Evolutionary conservation across 2,329 filamentous ascomycete species (phyloP).

Genomic region (Pseudogymnoascus sp.): DNA sequence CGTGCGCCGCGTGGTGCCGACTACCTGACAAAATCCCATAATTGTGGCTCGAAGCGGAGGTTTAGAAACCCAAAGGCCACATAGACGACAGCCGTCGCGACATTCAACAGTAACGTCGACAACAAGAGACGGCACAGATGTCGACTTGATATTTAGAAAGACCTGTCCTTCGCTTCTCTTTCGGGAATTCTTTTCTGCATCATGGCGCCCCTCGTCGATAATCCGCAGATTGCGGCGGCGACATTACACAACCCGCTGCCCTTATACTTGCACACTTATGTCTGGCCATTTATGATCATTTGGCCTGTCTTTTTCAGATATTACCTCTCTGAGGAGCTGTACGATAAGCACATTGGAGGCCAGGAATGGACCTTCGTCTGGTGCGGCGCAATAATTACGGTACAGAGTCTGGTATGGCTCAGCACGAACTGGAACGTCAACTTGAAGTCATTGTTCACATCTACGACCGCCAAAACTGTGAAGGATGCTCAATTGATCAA

Average conservation of each 20-base stretch:
- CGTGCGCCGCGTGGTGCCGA: constrained; percentile 6
- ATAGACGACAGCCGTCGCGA: constrained; percentile 3
- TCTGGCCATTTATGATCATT: constrained; percentile 85
- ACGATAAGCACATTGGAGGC: constrained; percentile 85
- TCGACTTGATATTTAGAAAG: constrained; percentile 7
- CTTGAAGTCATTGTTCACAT: constrained; percentile 72
- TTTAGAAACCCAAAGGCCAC: constrained; percentile 7
- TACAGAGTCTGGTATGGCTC: constrained; percentile 85
- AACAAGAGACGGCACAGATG: constrained; percentile 3
- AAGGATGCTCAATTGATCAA: constrained; percentile 80
- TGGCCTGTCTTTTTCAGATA: constrained; percentile 89
- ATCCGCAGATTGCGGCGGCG: constrained; percentile 78
- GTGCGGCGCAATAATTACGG: constrained; percentile 76
- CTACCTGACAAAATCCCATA: constrained; percentile 5
- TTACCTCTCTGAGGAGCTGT: constrained; percentile 75
- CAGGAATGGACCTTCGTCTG: constrained; percentile 98
- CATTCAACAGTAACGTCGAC: constrained; percentile 5
- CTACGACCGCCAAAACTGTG: constrained; percentile 60
- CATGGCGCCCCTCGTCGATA: constrained; percentile 82
- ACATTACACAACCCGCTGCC: constrained; percentile 83
- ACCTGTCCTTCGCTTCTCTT: background rate
- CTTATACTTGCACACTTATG: constrained; percentile 71
- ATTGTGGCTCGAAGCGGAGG: constrained; percentile 2
- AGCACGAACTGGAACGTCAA: constrained; percentile 97
- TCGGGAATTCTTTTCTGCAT: constrained; percentile 11